Percentiles rank a stretch among this genome's conserved stretches.
phyloP scores from a whole-genome alignment of 108 stramenopile species.

The Cyclostephanos tholiformis region DNA sequence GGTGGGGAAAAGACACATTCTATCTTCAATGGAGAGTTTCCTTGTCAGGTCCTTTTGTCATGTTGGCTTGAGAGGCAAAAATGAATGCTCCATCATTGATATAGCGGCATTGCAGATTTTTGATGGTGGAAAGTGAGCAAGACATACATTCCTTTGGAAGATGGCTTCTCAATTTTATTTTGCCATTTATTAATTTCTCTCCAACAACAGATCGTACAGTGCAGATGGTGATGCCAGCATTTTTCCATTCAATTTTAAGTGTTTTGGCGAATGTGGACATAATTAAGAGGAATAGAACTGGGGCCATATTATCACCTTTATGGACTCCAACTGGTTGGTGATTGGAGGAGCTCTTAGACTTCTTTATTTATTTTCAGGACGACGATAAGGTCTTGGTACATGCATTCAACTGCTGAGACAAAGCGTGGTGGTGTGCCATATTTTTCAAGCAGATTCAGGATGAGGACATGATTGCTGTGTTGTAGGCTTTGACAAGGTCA shows the following conservation, averaged over 20 bases:
- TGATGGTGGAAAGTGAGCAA: too few species aligned
- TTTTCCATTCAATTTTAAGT: neutral
- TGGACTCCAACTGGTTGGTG: neutral
- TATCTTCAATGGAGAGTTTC: too few species aligned
- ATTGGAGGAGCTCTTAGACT: neutral
- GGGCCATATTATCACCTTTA: constrained; percentile 2
- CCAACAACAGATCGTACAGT: too few species aligned
- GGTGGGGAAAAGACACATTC: too few species aligned
- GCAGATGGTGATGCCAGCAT: too few species aligned
- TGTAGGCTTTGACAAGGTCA: constrained; percentile 33
- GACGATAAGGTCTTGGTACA: constrained; percentile 9
- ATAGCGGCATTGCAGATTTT: neutral
- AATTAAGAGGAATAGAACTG: constrained; percentile 25
- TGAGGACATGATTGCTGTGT: constrained; percentile 22
- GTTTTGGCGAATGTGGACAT: constrained; percentile 15
- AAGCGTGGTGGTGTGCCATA: constrained; percentile 18
- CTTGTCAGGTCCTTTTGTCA: too few species aligned
- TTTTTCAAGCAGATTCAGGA: constrained; percentile 4
- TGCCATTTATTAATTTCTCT: too few species aligned
- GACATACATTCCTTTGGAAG: too few species aligned
- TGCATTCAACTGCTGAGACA: neutral
- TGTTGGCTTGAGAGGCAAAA: neutral
- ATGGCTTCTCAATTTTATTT: too few species aligned
- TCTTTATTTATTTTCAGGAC: constrained; percentile 2
- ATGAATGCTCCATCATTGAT: neutral